Conservation (phyloP, 192 early-diverging fungal species). For the Podila clonocystis region DNA sequence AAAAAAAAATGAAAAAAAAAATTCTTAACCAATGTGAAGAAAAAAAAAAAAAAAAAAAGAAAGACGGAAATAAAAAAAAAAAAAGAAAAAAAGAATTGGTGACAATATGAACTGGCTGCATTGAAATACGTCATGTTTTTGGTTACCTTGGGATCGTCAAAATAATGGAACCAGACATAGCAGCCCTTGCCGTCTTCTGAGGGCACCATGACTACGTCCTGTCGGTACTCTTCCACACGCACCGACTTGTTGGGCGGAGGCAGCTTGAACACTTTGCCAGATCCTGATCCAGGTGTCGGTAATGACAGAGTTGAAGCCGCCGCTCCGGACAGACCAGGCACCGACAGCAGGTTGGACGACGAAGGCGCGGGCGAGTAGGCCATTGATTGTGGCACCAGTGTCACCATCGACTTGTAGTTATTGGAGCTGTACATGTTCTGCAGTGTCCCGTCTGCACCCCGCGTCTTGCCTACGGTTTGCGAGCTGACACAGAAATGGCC, state of each 20-base stretch:
- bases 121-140: neutral
- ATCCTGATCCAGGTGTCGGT: conserved; percentile 25
- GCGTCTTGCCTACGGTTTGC: conserved; percentile 45
- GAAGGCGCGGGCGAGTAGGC: neutral
- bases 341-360: conserved; percentile 5
- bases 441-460: conserved; percentile 27
- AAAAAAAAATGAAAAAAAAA: too few species aligned
- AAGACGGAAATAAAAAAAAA: too few species aligned
- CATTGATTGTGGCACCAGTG: conserved; percentile 20
- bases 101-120: neutral
- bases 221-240: conserved; percentile 60
- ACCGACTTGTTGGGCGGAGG: conserved; percentile 53
- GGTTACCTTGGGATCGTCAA: conserved; percentile 64
- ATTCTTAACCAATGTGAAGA: too few species aligned
- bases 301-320: conserved; percentile 31
- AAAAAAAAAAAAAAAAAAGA: too few species aligned
- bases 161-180: conserved; percentile 59
- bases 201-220: conserved; percentile 57
- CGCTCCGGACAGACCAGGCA: conserved; percentile 26
- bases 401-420: conserved; percentile 53
- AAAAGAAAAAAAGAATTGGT: neutral
- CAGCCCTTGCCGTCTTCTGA: conserved; percentile 55
- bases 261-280: conserved; percentile 38
- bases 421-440: conserved; percentile 30
- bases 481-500: conserved; percentile 47